These are phyloP conservation scores for Clohesyomyces aquaticus DNA, from an alignment of 495 filamentous ascomycete species.

Conservation along the genomic window DNA sequence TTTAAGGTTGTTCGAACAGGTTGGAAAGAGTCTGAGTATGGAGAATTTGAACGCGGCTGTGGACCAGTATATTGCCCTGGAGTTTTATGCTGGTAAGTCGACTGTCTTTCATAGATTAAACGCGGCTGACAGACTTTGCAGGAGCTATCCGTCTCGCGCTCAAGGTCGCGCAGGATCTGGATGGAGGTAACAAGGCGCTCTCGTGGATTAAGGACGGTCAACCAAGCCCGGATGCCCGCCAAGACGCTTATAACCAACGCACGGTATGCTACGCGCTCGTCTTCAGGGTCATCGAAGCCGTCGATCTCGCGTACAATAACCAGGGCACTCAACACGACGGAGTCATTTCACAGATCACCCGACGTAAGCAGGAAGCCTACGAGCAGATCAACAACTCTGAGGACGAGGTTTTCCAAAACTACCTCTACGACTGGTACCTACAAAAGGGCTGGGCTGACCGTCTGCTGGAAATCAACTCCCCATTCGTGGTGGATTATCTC, in stretches of 20 bases:
- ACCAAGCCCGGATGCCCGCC: conserved; percentile 68
- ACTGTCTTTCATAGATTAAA: too few relatives aligned
- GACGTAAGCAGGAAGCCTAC: conserved; percentile 84
- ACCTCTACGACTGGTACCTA: conserved; percentile 97
- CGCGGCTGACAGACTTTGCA: too few relatives aligned
- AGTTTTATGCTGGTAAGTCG: conserved; percentile 73
- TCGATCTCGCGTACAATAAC: conserved; percentile 68
- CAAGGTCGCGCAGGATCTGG: conserved; percentile 75
- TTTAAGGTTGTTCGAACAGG: conserved; percentile 82
- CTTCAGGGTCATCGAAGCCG: conserved; percentile 70
- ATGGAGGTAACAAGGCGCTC: conserved; percentile 80
- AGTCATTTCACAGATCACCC: conserved; percentile 70
- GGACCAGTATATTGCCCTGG: conserved; percentile 72
- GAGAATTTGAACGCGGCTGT: conserved; percentile 79
- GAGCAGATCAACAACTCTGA: conserved; percentile 78
- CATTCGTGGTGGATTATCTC: conserved; percentile 85
- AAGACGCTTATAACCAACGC: conserved; percentile 66
- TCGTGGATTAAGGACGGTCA: conserved; percentile 72
- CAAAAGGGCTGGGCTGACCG: conserved; percentile 78
- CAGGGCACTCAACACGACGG: conserved; percentile 78
- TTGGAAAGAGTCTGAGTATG: conserved; percentile 76
- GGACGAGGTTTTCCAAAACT: conserved; percentile 91
- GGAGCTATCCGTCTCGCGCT: conserved; percentile 91
- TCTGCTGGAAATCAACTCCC: conserved; percentile 78
- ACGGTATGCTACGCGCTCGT: conserved; percentile 82